Evolutionary conservation across 2,329 filamentous ascomycete genomes (phyloP).

Genomic region (Aureobasidium sp.): DNA sequence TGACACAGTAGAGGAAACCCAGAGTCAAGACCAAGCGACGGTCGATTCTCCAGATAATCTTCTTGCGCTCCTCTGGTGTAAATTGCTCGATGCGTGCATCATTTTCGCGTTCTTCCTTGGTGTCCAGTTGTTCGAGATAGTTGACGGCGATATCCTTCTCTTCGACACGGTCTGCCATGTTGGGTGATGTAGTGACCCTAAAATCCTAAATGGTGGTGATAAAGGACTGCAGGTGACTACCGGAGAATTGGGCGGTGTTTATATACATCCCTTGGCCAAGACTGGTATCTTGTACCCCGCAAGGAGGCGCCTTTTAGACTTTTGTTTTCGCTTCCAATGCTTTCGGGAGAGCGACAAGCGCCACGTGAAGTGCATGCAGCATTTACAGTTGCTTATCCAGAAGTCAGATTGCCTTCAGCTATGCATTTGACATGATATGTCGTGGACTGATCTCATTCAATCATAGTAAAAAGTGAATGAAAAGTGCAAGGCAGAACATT

Average conservation of each 20-base stretch:
- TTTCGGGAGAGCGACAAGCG: constrained; percentile 10
- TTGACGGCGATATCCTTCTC: constrained; percentile 2
- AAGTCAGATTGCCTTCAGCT: not conserved
- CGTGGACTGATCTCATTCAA: not conserved
- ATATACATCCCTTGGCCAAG: not conserved
- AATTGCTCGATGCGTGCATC: constrained; percentile 36
- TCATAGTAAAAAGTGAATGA: not conserved
- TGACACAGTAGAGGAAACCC: constrained; percentile 35
- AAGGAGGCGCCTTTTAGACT: not conserved
- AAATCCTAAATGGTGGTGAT: not conserved
- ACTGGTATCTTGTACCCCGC: constrained; percentile 3
- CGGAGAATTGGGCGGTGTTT: not conserved
- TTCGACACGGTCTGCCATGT: not conserved
- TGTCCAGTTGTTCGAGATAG: constrained; percentile 7
- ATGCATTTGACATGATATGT: not conserved
- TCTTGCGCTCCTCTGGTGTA: constrained; percentile 55
- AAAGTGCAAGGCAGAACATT: no score
- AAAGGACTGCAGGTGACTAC: not conserved
- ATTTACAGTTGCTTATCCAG: not conserved
- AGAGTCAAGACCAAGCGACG: constrained; percentile 42
- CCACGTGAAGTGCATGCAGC: constrained; percentile 10
- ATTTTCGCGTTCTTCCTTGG: constrained; percentile 15
- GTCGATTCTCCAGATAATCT: constrained; percentile 65
- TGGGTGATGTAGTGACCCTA: not conserved
- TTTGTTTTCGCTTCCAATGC: not conserved